Conservation (phyloP, 306 rosid genomes). For the Lathyrus aphaca region DNA sequence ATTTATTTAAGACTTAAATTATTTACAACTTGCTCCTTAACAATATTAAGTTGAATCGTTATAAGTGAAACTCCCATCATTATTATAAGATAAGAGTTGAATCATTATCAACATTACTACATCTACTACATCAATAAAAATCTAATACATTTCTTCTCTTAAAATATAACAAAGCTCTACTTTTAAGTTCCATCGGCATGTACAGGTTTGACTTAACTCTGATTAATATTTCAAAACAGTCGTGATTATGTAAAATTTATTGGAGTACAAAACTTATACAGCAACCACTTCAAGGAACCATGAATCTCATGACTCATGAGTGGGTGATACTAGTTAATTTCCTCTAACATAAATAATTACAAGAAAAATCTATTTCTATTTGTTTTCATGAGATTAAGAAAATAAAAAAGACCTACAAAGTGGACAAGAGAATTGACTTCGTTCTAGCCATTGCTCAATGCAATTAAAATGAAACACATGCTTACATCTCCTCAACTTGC, state of each 20-base stretch:
- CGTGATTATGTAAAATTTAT: background rate
- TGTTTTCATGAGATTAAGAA: constrained; percentile 16
- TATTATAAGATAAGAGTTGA: background rate
- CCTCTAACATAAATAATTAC: constrained; percentile 16
- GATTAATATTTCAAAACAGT: background rate
- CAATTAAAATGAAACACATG: constrained; percentile 72
- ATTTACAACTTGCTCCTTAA: too few relatives aligned
- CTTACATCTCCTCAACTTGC: constrained; percentile 53
- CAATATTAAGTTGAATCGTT: too few relatives aligned
- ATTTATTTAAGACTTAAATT: too few relatives aligned
- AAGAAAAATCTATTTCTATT: background rate
- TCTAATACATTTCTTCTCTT: too few relatives aligned
- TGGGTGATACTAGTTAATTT: constrained; percentile 3
- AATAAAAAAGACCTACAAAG: constrained; percentile 71
- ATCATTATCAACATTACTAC: too few relatives aligned
- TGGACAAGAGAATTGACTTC: constrained; percentile 73
- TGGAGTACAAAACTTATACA: constrained; percentile 7
- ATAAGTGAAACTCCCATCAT: too few relatives aligned
- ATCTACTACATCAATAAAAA: too few relatives aligned
- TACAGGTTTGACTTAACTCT: too few relatives aligned
- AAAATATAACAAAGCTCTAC: too few relatives aligned
- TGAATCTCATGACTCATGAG: background rate
- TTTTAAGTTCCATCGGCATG: too few relatives aligned
- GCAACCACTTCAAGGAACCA: background rate
- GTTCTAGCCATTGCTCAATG: constrained; percentile 67